A percentile compares a stretch with the other conserved stretches of the same genome.
These are phyloP conservation scores for Carex myosuroides DNA, from an alignment of 176 grass and related monocot species.

Conservation along the genomic window DNA sequence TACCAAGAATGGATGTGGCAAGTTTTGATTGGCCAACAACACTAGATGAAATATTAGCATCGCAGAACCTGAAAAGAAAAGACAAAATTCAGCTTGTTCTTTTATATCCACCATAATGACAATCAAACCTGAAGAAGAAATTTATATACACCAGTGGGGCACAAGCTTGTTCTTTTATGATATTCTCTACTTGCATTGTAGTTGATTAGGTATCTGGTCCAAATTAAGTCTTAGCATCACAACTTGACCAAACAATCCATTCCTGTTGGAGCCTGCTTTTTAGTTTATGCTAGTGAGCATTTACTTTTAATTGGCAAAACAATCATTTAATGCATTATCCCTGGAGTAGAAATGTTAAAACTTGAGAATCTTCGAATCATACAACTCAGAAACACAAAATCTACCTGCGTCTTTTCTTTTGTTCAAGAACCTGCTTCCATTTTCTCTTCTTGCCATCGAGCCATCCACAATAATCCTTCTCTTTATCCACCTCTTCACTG, in stretches of 20 bases:
- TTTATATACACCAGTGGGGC: neutral
- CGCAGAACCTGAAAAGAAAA: constrained; percentile 51
- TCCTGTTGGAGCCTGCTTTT: neutral
- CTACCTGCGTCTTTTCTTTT: constrained; percentile 73
- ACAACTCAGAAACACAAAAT: constrained; percentile 3
- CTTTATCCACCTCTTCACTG: constrained; percentile 46
- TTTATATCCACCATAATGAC: neutral
- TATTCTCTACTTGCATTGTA: neutral
- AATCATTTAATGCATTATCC: neutral
- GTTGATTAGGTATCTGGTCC: neutral
- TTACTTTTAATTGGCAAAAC: neutral
- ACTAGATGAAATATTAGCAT: constrained; percentile 26
- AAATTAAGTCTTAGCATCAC: neutral
- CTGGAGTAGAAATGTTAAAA: neutral
- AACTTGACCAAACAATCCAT: neutral
- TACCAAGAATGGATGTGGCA: constrained; percentile 24
- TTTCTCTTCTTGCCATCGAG: constrained; percentile 92
- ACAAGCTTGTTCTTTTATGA: neutral
- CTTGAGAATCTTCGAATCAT: neutral
- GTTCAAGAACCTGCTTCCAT: constrained; percentile 61
- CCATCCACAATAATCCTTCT: constrained; percentile 81
- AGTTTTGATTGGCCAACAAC: constrained; percentile 30
- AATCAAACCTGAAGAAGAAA: neutral
- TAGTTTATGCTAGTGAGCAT: neutral
- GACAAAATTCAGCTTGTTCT: neutral